Evolutionary conservation across 768 basidiomycete genomes (phyloP), one percentile per base, ranked within the genome.

Genomic region (Hemileccinum rubropunctum): DNA sequence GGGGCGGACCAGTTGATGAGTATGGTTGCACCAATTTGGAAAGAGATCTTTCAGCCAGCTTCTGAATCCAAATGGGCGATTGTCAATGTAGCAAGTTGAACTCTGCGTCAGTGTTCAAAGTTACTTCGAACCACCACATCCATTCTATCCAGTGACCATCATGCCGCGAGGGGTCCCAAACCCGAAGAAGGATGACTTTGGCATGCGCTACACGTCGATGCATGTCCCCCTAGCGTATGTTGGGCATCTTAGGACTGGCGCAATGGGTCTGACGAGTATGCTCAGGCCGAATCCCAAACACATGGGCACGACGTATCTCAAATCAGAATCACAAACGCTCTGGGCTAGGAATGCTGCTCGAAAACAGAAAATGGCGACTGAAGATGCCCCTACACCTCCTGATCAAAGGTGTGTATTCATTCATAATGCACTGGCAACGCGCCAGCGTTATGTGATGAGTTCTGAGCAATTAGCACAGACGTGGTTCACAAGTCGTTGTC

Each of bases 91-190:
- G 11, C 15, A n/a, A 40, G 27, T 42, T 50, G 34, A 18, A 27
- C 18, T 23, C 40, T 40, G 9, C 26, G 11, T n/a, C 15, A 33
- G 17, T 32, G 37, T 39, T 32, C 38, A 38, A 18, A 21, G 21
- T 30, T 37, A 37, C 20, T 17, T 8, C 37, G 21, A 48, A 30
- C 48, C 36, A 43, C 34, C 15, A 38, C 43, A 36, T 46, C 41
- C 9, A 21, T 30, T 20, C 17, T 32, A 36, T 34, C 27, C 43
- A 45, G n/a, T n/a, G n/a, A 52, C 37, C 37, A 52, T 18, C 28
- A 91, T 91, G 89, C 89, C 89, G 52, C 79, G 89, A 67, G 89
- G 89, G 51, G 80, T 91, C 41, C 88, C 90, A 27, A 89, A 88
- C 60, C 82, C 79, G 26, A 87, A 83, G 68, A 79, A 81, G 57